Percentiles rank a stretch among this genome's conserved stretches.
Evolutionary conservation across 1,139 yeast genomes (phyloP).

Genomic region (Candida gigantensis): DNA sequence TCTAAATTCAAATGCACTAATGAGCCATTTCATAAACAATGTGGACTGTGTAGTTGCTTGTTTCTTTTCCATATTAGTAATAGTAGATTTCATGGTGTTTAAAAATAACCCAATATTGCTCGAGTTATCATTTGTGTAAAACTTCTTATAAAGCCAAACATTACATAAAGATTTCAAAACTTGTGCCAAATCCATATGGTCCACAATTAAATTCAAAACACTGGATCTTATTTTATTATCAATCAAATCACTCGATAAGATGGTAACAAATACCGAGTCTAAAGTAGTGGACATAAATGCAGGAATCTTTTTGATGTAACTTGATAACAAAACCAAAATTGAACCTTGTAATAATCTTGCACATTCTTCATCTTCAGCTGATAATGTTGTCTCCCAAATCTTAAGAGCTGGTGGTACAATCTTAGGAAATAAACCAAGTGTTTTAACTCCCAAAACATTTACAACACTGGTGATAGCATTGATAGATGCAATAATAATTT

Average conservation of each 20-base stretch:
- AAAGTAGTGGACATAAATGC: slow-evolving; percentile 76
- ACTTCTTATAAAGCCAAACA: slow-evolving; percentile 52
- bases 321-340: slow-evolving; percentile 68
- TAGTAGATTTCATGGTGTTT: slow-evolving; percentile 61
- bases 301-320: slow-evolving; percentile 81
- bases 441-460: slow-evolving; percentile 77
- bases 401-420: slow-evolving; percentile 74
- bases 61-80: slow-evolving; percentile 71
- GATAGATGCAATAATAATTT: slow-evolving; percentile 73
- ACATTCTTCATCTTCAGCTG: slow-evolving; percentile 26
- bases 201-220: slow-evolving; percentile 64
- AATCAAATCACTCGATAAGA: slow-evolving; percentile 60
- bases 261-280: slow-evolving; percentile 56
- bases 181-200: slow-evolving; percentile 65
- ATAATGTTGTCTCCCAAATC: slow-evolving; percentile 46
- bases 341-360: slow-evolving; percentile 59
- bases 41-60: slow-evolving; percentile 70
- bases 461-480: slow-evolving; percentile 71
- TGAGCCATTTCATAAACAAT: slow-evolving; percentile 68
- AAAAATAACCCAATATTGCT: slow-evolving; percentile 72
- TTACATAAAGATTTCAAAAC: slow-evolving; percentile 62
- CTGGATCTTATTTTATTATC: slow-evolving; percentile 62
- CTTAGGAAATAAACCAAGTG: slow-evolving; percentile 82
- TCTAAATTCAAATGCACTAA: slow-evolving; percentile 71
- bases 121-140: slow-evolving; percentile 40